Conservation (phyloP, 495 filamentous ascomycete species). For the Paragyromitra xinjiangensis region DNA sequence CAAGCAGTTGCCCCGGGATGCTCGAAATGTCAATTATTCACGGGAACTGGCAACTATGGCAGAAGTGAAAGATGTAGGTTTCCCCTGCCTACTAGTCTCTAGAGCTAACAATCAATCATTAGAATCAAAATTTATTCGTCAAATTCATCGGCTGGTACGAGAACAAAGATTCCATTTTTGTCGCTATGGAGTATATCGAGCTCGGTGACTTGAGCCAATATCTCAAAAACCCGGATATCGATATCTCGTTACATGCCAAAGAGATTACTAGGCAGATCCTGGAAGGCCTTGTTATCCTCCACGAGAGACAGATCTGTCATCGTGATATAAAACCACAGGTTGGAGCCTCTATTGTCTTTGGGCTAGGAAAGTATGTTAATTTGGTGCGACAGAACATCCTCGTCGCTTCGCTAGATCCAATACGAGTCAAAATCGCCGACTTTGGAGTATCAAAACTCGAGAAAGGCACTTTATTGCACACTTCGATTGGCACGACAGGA, state of each 20-base stretch:
- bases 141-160: slow-evolving; percentile 19
- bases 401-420: slow-evolving; percentile 8
- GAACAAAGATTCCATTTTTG: background rate
- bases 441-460: slow-evolving; percentile 28
- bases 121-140: slow-evolving; percentile 11
- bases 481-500: background rate
- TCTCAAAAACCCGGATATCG: background rate
- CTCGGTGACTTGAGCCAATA: slow-evolving; percentile 14
- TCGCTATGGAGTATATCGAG: slow-evolving; percentile 23
- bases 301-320: slow-evolving; percentile 18
- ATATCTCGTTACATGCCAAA: background rate
- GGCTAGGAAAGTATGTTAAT: background rate
- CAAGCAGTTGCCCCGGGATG: background rate
- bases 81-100: background rate
- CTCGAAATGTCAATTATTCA: background rate
- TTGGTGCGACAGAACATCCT: slow-evolving; percentile 9
- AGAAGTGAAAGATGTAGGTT: background rate
- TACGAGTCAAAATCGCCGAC: slow-evolving; percentile 33
- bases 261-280: slow-evolving; percentile 18
- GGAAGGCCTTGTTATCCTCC: slow-evolving; percentile 16
- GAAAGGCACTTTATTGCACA: slow-evolving; percentile 7
- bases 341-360: background rate
- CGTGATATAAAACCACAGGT: slow-evolving; percentile 31
- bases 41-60: slow-evolving; percentile 9
- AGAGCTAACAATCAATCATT: background rate